A percentile compares a stretch with the other conserved stretches of the same genome.
phyloP scores from a whole-genome alignment of 257 asterid species.

The Thymus mandschuricus region DNA sequence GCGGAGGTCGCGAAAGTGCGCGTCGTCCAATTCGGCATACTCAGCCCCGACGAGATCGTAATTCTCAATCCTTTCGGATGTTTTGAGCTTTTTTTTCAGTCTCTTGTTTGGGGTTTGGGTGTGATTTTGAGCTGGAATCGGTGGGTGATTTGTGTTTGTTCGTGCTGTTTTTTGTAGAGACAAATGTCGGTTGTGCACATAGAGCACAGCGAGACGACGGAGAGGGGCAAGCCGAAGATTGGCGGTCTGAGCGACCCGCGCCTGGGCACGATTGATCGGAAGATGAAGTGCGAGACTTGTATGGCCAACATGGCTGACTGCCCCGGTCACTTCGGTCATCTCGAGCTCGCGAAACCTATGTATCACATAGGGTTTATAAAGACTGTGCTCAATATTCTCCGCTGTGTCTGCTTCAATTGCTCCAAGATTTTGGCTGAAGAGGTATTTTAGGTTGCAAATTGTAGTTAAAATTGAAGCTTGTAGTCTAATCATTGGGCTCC shows the following conservation, averaged over 20 bases:
- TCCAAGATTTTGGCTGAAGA: slow-evolving; percentile 92
- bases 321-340: slow-evolving; percentile 98
- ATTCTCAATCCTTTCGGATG: slow-evolving; percentile 12
- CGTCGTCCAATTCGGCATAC: slow-evolving; percentile 88
- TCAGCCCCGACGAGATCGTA: slow-evolving; percentile 96
- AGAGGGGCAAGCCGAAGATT: slow-evolving; percentile 92
- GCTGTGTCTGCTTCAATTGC: slow-evolving; percentile 95
- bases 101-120: background rate
- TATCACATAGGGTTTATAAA: slow-evolving; percentile 94
- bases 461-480: slow-evolving; percentile 6
- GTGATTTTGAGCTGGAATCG: slow-evolving; percentile 6
- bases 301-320: slow-evolving; percentile 99
- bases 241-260: slow-evolving; percentile 92
- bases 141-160: slow-evolving; percentile 11
- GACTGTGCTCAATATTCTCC: slow-evolving; percentile 83
- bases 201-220: slow-evolving; percentile 96
- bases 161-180: slow-evolving; percentile 54
- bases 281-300: slow-evolving; percentile 97
- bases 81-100: background rate
- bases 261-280: slow-evolving; percentile 93
- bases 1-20: slow-evolving; percentile 94
- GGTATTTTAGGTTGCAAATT: slow-evolving; percentile 47
- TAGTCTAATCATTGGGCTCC: background rate
- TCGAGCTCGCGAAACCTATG: slow-evolving; percentile 98
- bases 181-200: slow-evolving; percentile 99